Conservation (phyloP, 805 yeast species). For the Candida sphagnicola region DNA sequence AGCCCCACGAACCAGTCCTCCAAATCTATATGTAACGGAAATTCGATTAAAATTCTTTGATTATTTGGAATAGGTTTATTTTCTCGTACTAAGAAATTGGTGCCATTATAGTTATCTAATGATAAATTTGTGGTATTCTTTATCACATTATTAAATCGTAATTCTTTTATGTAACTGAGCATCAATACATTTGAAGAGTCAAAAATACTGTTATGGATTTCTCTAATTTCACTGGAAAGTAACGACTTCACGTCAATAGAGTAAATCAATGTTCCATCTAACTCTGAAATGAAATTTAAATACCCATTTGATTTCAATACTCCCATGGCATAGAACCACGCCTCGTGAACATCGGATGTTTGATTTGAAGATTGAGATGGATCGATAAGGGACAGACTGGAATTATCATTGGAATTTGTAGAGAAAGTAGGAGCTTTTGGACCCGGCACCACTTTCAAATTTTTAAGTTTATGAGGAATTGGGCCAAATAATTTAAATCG, state of each 20-base stretch:
- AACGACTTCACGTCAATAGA: constrained; percentile 52
- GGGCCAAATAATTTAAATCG: constrained; percentile 68
- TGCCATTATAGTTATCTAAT: constrained; percentile 17
- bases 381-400: not conserved
- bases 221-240: constrained; percentile 58
- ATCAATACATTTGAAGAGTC: constrained; percentile 56
- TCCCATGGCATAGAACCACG: constrained; percentile 75
- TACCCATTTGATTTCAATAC: constrained; percentile 61
- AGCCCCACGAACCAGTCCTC: constrained; percentile 77
- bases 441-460: constrained; percentile 32
- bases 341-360: constrained; percentile 34
- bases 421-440: constrained; percentile 34
- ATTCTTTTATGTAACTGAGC: constrained; percentile 52
- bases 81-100: constrained; percentile 29
- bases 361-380: not conserved
- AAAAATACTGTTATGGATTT: constrained; percentile 59
- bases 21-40: constrained; percentile 63
- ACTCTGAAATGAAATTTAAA: constrained; percentile 56
- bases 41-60: constrained; percentile 51
- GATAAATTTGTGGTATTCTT: constrained; percentile 22
- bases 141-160: constrained; percentile 43
- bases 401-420: constrained; percentile 2
- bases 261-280: constrained; percentile 59
- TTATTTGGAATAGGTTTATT: constrained; percentile 28
- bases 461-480: constrained; percentile 38